phyloP scores from a whole-genome alignment of 306 rosid species.

The Quercus alba region DNA sequence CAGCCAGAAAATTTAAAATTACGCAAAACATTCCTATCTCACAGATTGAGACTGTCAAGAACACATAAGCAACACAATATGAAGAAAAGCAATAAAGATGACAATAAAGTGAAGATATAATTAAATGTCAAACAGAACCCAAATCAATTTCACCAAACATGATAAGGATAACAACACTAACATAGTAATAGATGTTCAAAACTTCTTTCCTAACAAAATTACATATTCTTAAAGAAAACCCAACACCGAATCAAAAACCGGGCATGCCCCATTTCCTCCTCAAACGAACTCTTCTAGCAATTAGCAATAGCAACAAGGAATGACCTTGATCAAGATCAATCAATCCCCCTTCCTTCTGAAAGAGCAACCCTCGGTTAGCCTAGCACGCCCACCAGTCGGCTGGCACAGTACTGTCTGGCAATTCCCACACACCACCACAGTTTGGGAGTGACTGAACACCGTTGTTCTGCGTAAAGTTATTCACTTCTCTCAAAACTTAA shows the following conservation, averaged over 20 bases:
- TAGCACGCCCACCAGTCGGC: conserved; percentile 53
- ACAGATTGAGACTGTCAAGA: neutral
- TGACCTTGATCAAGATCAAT: conserved; percentile 12
- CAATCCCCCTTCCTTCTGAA: conserved; percentile 50
- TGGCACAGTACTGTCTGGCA: conserved; percentile 52
- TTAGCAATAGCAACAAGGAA: neutral
- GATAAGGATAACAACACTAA: neutral
- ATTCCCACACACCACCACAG: conserved; percentile 52
- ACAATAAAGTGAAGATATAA: neutral
- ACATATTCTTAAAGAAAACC: neutral
- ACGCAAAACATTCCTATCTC: neutral
- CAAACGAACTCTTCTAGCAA: neutral
- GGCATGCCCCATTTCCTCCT: neutral
- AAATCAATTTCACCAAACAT: neutral
- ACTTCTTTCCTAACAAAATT: neutral
- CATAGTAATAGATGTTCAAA: neutral
- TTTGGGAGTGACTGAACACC: conserved; percentile 48
- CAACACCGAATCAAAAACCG: neutral
- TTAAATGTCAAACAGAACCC: neutral
- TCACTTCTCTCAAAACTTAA: neutral
- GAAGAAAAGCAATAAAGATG: neutral
- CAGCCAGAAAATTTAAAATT: neutral
- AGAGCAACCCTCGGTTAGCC: conserved; percentile 48
- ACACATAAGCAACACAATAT: neutral
- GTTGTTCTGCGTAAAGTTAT: conserved; percentile 34